Percentiles rank a stretch among this genome's conserved stretches.
phyloP scores from a whole-genome alignment of 768 basidiomycete genomes.

The Boletus barrowsii region DNA sequence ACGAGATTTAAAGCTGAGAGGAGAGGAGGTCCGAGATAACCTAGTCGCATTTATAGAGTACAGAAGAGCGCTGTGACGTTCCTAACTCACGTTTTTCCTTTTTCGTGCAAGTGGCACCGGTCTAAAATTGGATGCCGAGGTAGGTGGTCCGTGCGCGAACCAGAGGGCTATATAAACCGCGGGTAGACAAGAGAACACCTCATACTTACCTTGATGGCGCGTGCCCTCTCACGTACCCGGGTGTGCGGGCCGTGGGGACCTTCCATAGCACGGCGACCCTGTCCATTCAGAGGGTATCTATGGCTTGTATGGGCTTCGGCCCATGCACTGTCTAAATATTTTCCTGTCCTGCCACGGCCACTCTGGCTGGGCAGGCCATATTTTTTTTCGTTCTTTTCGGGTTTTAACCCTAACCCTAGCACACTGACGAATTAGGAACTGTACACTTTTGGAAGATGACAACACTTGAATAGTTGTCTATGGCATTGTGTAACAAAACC shows the following conservation, averaged over 20 bases:
- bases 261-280: constrained; percentile 73
- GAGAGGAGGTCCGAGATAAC: constrained; percentile 76
- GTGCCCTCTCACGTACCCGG: constrained; percentile 21
- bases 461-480: too few species aligned
- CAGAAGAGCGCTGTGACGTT: constrained; percentile 45
- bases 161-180: constrained; percentile 27
- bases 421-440: not conserved
- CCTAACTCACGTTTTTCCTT: too few species aligned
- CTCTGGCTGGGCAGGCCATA: constrained; percentile 48
- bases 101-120: too few species aligned
- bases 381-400: constrained; percentile 33
- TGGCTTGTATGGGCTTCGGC: constrained; percentile 66
- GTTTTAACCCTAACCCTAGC: constrained; percentile 48
- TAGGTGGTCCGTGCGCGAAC: constrained; percentile 30
- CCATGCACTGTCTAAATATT: constrained; percentile 76
- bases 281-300: constrained; percentile 56
- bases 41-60: constrained; percentile 75
- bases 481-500: too few species aligned
- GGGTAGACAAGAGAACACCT: not conserved
- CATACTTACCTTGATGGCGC: constrained; percentile 37
- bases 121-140: not conserved
- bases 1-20: constrained; percentile 60
- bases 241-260: constrained; percentile 50
- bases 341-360: constrained; percentile 60
- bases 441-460: not conserved